Evolutionary conservation across 345 rosid genomes (phyloP).

Genomic region (Firmiana major): DNA sequence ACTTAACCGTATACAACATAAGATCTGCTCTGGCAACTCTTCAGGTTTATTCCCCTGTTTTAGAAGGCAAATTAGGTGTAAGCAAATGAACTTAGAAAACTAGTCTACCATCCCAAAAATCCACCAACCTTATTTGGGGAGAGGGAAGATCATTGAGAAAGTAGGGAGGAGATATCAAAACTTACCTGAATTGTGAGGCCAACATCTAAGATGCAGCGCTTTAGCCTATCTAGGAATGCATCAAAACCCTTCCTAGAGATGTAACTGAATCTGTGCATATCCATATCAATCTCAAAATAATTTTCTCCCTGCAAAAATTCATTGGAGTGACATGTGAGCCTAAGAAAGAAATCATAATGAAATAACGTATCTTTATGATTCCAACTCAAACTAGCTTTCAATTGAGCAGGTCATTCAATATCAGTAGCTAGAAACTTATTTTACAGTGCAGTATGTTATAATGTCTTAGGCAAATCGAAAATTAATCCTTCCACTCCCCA

Average conservation of each 20-base stretch:
- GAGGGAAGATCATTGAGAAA: neutral
- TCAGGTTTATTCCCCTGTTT: constrained; percentile 83
- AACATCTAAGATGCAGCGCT: constrained; percentile 71
- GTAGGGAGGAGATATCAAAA: neutral
- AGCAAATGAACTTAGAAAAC: neutral
- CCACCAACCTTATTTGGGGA: neutral
- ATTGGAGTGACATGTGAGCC: neutral
- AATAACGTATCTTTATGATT: neutral
- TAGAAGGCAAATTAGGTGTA: constrained; percentile 3
- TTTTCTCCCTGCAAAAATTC: constrained; percentile 64
- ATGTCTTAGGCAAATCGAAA: neutral
- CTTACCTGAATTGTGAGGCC: constrained; percentile 93
- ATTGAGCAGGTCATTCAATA: neutral
- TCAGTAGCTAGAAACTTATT: neutral
- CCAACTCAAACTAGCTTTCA: neutral
- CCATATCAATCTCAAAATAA: constrained; percentile 87
- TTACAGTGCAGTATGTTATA: neutral
- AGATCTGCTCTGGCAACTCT: constrained; percentile 89
- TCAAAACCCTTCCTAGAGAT: constrained; percentile 90
- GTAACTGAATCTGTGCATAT: constrained; percentile 95
- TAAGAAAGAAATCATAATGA: constrained; percentile 3
- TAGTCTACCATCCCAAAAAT: constrained; percentile 6
- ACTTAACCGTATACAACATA: constrained; percentile 75
- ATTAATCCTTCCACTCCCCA: neutral
- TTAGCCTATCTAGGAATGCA: constrained; percentile 73